Evolutionary conservation across 805 yeast species (phyloP).

Genomic region (Yamadazyma takamatsuzukensis): DNA sequence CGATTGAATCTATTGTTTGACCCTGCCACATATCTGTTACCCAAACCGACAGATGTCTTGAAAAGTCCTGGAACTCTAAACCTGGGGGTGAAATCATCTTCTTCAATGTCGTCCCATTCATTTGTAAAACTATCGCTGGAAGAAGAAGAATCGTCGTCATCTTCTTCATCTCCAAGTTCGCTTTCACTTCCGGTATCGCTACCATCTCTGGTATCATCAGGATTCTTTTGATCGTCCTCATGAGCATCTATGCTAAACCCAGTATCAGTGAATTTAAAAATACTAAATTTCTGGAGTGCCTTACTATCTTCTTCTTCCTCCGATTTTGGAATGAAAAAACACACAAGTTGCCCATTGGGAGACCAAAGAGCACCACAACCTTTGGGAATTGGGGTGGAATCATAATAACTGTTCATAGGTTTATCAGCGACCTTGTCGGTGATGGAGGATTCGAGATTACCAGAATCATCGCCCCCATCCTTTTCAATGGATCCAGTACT

Average conservation of each 20-base stretch:
- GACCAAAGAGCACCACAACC: conserved; percentile 94
- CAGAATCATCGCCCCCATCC: conserved; percentile 1
- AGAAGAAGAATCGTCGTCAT: conserved; percentile 19
- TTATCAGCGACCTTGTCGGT: conserved; percentile 1
- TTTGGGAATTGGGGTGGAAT: conserved; percentile 86
- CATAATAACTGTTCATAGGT: conserved; percentile 37
- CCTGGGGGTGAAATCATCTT: conserved; percentile 47
- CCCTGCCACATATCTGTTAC: conserved; percentile 24
- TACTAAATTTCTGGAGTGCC: conserved; percentile 47
- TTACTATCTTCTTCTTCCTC: conserved; percentile 30
- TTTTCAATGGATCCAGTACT: conserved; percentile 18
- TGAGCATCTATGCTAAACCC: conserved; percentile 41
- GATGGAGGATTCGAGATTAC: conserved; percentile 3
- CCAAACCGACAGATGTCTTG: conserved; percentile 38
- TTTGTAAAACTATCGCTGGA: conserved; percentile 61
- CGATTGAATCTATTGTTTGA: conserved; percentile 21
- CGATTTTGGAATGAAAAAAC: conserved; percentile 67
- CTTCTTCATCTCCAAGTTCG: conserved; percentile 18
- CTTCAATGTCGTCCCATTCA: conserved; percentile 65
- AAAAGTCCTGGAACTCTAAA: conserved; percentile 51
- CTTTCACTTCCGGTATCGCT: conserved; percentile 8
- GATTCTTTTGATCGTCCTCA: conserved; percentile 12
- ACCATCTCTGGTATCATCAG: conserved; percentile 17
- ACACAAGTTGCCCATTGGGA: conserved; percentile 69
- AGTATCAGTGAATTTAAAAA: conserved; percentile 42